Base-by-base conservation (phyloP, 169 alveolate genomes). In the Sarcocystis neurona region DNA sequence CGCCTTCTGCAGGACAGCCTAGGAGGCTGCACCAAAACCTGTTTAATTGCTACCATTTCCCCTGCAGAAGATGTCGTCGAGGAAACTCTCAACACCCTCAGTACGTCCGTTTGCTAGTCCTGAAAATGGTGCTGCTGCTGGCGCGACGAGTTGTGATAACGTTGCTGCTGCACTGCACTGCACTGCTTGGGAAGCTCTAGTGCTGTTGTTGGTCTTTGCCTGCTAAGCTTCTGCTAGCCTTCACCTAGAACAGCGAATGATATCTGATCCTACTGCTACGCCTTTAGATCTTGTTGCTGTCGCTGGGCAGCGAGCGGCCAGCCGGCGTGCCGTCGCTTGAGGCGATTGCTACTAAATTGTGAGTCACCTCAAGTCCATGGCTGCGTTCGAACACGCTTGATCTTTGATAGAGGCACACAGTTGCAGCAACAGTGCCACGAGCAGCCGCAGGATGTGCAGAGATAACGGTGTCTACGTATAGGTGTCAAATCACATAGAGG, bases 41-140 rank as follows among this genome's bases (percentile, higher is more conserved):
- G 96, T 46, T 95, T 97, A 97, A 95, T 96, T 30, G 98, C 99
- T 2, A 97, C 97, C 48, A 88, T 95, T 8, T 96, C 98, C 5
- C 99, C 99, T 12, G 97, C 98, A 0, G 98, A 95, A 90, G 94
- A 95, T 92, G 97, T 96, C 91, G 96, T 94, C 68, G 98, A 97
- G 77, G 99, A 97, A 93, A 96, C 98, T 10, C 85, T 97, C 87
- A 93, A 97, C 60, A 96, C 98, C 44, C 93, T 96, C 70, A 89
- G 95, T 82, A 23, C 32, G 85, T 43, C 23, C 46, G 60, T 46
- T 41, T n/a, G n/a, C n/a, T n/a, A n/a, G n/a, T n/a, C n/a, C n/a
- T 53, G 30, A 20, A 10, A 12, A 20, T 53, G 30, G 10, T 20
- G 63, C 63, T 10, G 20, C 63, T 53, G 63, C 63, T 20, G 63